Percentiles rank a stretch among this genome's conserved stretches.
Conservation (phyloP, 345 rosid genomes). For the Eucalyptus albens region DNA sequence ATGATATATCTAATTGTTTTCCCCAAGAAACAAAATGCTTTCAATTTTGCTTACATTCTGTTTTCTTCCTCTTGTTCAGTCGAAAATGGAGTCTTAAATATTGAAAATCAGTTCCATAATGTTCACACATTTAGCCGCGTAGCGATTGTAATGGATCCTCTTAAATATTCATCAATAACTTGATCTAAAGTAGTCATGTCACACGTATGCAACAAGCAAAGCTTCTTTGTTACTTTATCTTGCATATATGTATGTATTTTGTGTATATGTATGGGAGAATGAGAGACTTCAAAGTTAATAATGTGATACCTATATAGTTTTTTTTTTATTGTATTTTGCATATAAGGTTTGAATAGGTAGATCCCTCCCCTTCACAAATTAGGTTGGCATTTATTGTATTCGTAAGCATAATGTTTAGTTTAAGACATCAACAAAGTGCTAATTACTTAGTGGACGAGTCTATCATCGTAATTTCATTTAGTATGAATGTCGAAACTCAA, state of each 20-base stretch:
- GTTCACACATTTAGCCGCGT: not conserved
- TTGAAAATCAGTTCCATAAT: not conserved
- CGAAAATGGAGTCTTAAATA: not conserved
- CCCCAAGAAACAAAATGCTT: not conserved
- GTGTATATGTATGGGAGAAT: not conserved
- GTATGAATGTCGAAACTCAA: not conserved
- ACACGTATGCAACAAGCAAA: not conserved
- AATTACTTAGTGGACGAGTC: not conserved
- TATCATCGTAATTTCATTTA: not conserved
- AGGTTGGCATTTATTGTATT: too few relatives aligned
- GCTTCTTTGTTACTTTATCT: not conserved
- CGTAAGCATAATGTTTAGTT: not conserved
- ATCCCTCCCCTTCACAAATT: not conserved
- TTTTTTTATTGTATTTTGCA: not conserved
- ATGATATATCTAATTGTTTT: fast-evolving
- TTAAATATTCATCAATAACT: not conserved
- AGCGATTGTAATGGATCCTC: not conserved
- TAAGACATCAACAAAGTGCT: not conserved
- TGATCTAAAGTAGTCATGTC: not conserved
- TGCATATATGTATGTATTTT: not conserved
- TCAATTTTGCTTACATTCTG: not conserved
- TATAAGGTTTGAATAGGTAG: not conserved
- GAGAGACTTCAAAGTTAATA: not conserved
- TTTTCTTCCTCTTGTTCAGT: not conserved
- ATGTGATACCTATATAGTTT: not conserved